A percentile compares a stretch with the other conserved stretches of the same genome.
Conservation (phyloP, 768 basidiomycete genomes). For the Podaxis carcinomalis region DNA sequence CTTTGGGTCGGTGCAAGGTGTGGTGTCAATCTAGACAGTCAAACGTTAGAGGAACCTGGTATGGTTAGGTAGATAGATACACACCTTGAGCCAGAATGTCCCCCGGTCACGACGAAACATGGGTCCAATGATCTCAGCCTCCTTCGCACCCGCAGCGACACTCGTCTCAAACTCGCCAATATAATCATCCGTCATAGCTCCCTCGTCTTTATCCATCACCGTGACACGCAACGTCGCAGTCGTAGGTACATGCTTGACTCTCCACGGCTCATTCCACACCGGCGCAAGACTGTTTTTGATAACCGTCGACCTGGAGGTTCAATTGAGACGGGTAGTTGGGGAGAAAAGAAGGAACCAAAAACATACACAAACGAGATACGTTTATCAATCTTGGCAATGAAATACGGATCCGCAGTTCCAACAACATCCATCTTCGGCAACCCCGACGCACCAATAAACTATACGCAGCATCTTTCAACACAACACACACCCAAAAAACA, state of each 20-base stretch:
- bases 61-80: constrained; percentile 6
- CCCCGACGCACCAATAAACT: constrained; percentile 71
- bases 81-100: constrained; percentile 67
- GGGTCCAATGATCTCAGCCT: constrained; percentile 55
- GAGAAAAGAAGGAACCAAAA: not conserved
- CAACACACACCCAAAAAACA: too few species aligned
- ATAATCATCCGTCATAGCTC: constrained; percentile 51
- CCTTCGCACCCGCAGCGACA: constrained; percentile 55
- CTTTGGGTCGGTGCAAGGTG: constrained; percentile 31
- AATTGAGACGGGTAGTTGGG: not conserved
- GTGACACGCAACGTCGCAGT: constrained; percentile 56
- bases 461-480: constrained; percentile 18
- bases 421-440: constrained; percentile 71
- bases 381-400: constrained; percentile 62
- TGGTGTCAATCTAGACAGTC: constrained; percentile 47
- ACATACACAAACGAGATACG: constrained; percentile 61
- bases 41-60: not conserved
- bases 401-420: constrained; percentile 64
- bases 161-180: constrained; percentile 60
- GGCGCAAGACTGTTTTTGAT: constrained; percentile 51
- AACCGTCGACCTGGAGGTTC: constrained; percentile 56
- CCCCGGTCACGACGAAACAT: constrained; percentile 47
- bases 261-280: constrained; percentile 77
- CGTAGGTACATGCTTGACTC: constrained; percentile 65
- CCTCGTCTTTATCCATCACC: constrained; percentile 68